These are phyloP conservation scores for Epipyxis sp. DNA, from an alignment of 108 stramenopile species.

Conservation along the genomic window DNA sequence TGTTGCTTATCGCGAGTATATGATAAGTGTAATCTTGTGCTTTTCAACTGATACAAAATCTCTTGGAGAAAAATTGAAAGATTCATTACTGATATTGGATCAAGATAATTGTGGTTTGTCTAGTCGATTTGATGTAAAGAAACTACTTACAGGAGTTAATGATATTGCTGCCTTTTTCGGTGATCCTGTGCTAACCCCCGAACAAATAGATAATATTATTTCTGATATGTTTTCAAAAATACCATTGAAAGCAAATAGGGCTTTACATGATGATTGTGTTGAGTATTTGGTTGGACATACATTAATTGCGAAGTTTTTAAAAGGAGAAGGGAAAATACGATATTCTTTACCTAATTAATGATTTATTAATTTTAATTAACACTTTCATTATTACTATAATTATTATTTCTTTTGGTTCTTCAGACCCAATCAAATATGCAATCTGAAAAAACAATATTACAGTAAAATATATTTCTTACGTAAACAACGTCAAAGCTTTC, in stretches of 20 bases:
- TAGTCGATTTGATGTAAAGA: constrained; percentile 40
- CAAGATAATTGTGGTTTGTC: constrained; percentile 21
- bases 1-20: constrained; percentile 43
- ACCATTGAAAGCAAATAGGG: neutral
- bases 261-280: constrained; percentile 6
- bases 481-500: too few relatives aligned
- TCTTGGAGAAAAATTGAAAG: constrained; percentile 35
- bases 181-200: constrained; percentile 47
- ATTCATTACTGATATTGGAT: constrained; percentile 44
- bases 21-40: constrained; percentile 36
- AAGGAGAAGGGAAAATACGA: neutral
- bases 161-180: constrained; percentile 54
- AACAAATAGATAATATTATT: constrained; percentile 5
- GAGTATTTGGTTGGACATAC: neutral
- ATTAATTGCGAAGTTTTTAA: neutral
- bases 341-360: too few relatives aligned
- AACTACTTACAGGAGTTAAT: constrained; percentile 49
- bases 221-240: neutral
- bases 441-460: too few relatives aligned
- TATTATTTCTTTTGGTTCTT: too few relatives aligned
- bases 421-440: too few relatives aligned
- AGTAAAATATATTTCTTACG: too few relatives aligned
- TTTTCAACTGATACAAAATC: constrained; percentile 33
- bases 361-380: too few relatives aligned
- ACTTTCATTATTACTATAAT: too few relatives aligned